Percentiles rank a stretch among this genome's conserved stretches.
Conservation (phyloP, 306 rosid genomes). For the Rosa persica region DNA sequence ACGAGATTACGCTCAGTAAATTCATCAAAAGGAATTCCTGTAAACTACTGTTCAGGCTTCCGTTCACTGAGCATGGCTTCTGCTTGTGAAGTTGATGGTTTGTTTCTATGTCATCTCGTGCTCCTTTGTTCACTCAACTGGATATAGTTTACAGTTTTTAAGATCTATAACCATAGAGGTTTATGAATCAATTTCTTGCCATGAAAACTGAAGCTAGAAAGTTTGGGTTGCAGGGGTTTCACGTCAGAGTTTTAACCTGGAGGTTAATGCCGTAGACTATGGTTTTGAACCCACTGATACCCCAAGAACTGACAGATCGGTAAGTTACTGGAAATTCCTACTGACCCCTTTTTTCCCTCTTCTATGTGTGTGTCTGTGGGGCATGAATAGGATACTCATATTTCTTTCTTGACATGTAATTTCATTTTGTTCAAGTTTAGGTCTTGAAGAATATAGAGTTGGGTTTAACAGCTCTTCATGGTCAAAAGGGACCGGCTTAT, state of each 20-base stretch:
- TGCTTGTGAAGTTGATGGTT: slow-evolving; percentile 66
- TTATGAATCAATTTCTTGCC: slow-evolving; percentile 11
- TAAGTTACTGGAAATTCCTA: slow-evolving; percentile 25
- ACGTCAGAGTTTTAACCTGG: slow-evolving; percentile 74
- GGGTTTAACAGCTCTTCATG: slow-evolving; percentile 82
- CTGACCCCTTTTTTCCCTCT: neutral
- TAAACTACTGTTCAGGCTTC: slow-evolving; percentile 93
- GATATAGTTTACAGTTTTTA: neutral
- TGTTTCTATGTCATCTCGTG: slow-evolving; percentile 29
- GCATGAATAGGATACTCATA: neutral
- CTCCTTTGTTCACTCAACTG: slow-evolving; percentile 7
- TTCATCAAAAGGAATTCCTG: slow-evolving; percentile 73
- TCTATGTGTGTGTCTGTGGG: neutral
- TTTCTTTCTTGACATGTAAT: slow-evolving; percentile 16
- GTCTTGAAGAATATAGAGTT: slow-evolving; percentile 80
- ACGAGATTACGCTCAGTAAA: slow-evolving; percentile 68
- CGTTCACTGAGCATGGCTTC: slow-evolving; percentile 48
- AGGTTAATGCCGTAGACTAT: slow-evolving; percentile 81
- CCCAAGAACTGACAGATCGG: slow-evolving; percentile 98
- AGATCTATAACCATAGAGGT: slow-evolving; percentile 1
- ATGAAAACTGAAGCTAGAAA: slow-evolving; percentile 17
- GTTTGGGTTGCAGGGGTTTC: slow-evolving; percentile 69
- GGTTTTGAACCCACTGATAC: slow-evolving; percentile 90
- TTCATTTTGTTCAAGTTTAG: slow-evolving; percentile 39
- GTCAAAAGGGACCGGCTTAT: slow-evolving; percentile 89